These are phyloP conservation scores for Bremia lactucae DNA, from an alignment of 352 stramenopile species.

Conservation along the genomic window DNA sequence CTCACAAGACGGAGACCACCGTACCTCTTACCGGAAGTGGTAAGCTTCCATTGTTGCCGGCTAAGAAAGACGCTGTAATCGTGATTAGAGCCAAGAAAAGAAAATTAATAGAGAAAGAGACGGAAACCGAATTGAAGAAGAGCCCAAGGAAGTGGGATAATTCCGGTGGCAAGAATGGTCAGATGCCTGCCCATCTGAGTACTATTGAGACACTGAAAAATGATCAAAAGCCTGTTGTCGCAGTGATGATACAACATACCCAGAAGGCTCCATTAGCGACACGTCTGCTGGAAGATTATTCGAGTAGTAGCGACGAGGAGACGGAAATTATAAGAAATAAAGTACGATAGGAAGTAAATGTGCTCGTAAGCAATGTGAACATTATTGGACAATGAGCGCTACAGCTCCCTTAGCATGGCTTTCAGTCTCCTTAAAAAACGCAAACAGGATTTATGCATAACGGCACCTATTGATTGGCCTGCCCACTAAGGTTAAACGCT, in stretches of 20 bases:
- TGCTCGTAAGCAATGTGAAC: background rate
- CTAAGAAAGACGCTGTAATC: conserved; percentile 17
- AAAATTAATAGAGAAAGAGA: background rate
- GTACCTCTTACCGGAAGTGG: conserved; percentile 3
- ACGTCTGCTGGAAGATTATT: conserved; percentile 41
- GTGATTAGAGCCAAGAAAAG: conserved; percentile 55
- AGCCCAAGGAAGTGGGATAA: background rate
- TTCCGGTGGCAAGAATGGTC: background rate
- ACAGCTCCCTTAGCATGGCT: too few relatives aligned
- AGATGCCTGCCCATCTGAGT: background rate
- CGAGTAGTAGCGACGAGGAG: conserved; percentile 36
- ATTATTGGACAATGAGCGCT: too few relatives aligned
- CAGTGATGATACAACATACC: background rate
- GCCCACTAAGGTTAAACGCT: too few relatives aligned
- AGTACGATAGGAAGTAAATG: background rate
- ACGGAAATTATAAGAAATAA: background rate
- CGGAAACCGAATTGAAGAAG: conserved; percentile 10
- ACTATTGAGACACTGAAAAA: background rate
- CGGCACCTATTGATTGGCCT: too few relatives aligned
- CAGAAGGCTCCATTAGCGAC: background rate
- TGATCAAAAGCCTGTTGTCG: background rate
- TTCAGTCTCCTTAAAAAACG: too few relatives aligned
- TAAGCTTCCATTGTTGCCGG: conserved; percentile 3
- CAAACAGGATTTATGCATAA: too few relatives aligned
- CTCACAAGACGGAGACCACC: conserved; percentile 23